Evolutionary conservation across 2,329 filamentous ascomycete species (phyloP), one percentile per base, ranked within the genome.

Genomic region (Gremmenia infestans): DNA sequence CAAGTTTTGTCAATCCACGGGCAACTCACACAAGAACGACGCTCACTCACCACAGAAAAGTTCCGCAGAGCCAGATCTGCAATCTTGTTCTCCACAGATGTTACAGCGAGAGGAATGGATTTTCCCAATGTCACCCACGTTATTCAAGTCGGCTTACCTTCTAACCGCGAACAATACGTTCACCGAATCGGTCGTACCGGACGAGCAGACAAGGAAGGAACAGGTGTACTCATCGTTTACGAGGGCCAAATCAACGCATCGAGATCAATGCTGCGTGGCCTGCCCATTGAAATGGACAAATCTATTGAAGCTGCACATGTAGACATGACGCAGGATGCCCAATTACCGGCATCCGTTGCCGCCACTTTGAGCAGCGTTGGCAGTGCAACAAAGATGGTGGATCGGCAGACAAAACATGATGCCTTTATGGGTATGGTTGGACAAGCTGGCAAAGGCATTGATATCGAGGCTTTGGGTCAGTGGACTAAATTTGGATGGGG

Each of bases 81-180:
- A 22, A 77, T 93, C 53, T 77, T 92, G 48, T 81, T 92, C 71
- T 90, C 89, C 1, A 89, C 88, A 6, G 89, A 93, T 71, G 88
- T 93, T 36, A 91, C 88, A 7, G 88, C 89, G 14, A 80, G 89
- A 71, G 89, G 89, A 65, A 90, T 93, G 86, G 89, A 93, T 70
- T 91, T 91, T 73, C 88, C 88, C 25, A 79, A 86, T 56, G 88
- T 92, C 32, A 87, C 86, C 12, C 87, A 91, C 65, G 88, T 91
- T 54, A 85, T 92, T 57, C 88, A 92, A 65, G 65, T 89, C 14
- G 86, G 88, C 59, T 65, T 80, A 2, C 86, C 88, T 4, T 74
- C 76, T 4, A 80, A 81, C 60, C 76, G 81, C 15, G 87, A 90
- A 67, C 82, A 86, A 55, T 91, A 91, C 68, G 86, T 92, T 55